Evolutionary conservation across 208 protist species (phyloP), one percentile per base, ranked within the genome.

Genomic region (Crithidia expoeki): DNA sequence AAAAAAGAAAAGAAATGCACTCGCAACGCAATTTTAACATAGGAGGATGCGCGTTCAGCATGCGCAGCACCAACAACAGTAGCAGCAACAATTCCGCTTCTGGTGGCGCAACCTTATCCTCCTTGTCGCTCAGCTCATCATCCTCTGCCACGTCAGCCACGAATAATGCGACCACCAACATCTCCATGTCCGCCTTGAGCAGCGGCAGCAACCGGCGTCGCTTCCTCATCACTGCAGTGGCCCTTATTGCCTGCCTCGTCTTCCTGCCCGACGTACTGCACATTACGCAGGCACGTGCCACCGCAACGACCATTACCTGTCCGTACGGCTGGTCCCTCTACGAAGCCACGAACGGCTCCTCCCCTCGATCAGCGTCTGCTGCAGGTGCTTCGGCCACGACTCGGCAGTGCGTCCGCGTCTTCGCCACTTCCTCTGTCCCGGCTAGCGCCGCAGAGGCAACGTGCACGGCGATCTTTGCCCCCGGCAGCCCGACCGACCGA

Each of bases 321-420:
- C 71, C 71, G 5, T 59, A 65, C 28, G 71, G 71, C 46, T 76
- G 62, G 63, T 40, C 52, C 11, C 69, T 74, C 36, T 74, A 69
- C 64, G 61, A 67, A 28, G 38, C 56, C 2, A 7, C 34, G n/a
- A 6, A 11, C 27, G 14, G 19, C 16, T 17, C 36, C 36, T 40
- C 36, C 9, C 12, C 42, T 21, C 16, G 25, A 28, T 25, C 61
- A 23, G n/a, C 25, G 17, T 32, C 38, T 6, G 30, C 38, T 5
- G 11, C 34, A 17, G 32, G 4, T 1, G 5, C 46, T 4, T 9
- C 46, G 2, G 27, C 46, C 7, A 11, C 34, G 6, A 61, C 64
- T 1, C 50, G 53, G 33, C 64, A 53, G 53, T 76, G 70, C 34
- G 62, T 65, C 14, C 70, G 70, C 25, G 47, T 76, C 25, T 36